Conservation (phyloP, 2,329 filamentous ascomycete species). For the Berkeleyomyces basicola region DNA sequence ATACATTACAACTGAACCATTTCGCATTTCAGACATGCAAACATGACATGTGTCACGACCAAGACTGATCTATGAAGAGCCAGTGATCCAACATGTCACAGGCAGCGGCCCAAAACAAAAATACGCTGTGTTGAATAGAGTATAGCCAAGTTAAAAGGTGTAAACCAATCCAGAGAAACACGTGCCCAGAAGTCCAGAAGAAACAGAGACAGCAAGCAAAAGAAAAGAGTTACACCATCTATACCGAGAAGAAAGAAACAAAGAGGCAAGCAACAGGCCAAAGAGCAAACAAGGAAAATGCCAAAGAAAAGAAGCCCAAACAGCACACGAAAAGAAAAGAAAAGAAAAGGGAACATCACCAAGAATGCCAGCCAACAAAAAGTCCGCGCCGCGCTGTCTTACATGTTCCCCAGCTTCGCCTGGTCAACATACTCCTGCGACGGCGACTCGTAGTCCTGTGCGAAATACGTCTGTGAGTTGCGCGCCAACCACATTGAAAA, state of each 20-base stretch:
- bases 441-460: constrained; percentile 57
- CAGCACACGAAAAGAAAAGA: neutral
- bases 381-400: neutral
- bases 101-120: neutral
- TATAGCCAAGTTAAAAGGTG: too few relatives aligned
- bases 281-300: neutral
- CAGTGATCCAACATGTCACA: neutral
- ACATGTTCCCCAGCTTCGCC: constrained; percentile 24
- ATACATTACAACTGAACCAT: too few relatives aligned
- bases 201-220: neutral
- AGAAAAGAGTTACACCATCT: neutral
- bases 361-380: neutral
- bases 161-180: neutral
- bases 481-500: constrained; percentile 74
- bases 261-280: neutral
- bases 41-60: neutral
- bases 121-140: neutral
- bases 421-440: constrained; percentile 56
- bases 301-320: neutral
- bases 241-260: neutral
- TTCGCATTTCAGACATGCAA: neutral
- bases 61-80: neutral
- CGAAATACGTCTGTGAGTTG: constrained; percentile 62
- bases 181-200: neutral
- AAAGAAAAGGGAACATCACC: neutral